These are phyloP conservation scores for Suillus luteus DNA, from an alignment of 768 basidiomycete genomes.

Conservation along the genomic window DNA sequence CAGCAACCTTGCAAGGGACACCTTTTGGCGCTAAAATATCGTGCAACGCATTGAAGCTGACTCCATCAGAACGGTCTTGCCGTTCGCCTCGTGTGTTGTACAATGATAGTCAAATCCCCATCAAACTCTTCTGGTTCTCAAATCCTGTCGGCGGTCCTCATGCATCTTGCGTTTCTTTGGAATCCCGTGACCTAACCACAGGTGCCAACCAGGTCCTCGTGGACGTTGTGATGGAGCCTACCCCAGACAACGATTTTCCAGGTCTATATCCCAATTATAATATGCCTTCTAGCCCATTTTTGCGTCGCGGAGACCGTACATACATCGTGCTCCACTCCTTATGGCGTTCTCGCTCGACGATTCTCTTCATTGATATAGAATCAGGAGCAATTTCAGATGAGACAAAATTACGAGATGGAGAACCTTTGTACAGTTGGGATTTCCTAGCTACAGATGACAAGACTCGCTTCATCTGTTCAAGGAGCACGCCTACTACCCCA, in stretches of 20 bases:
- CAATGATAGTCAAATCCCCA: constrained; percentile 23
- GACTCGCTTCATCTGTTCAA: constrained; percentile 45
- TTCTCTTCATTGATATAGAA: constrained; percentile 47
- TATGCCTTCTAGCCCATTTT: constrained; percentile 45
- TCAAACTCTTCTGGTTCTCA: constrained; percentile 53
- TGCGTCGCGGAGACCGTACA: constrained; percentile 25
- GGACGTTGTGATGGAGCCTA: constrained; percentile 42
- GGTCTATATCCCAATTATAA: constrained; percentile 60
- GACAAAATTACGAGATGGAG: constrained; percentile 17
- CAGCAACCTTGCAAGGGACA: constrained; percentile 13
- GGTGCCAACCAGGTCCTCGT: constrained; percentile 35
- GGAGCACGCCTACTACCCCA: constrained; percentile 50
- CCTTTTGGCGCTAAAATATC: constrained; percentile 16
- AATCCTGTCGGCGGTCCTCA: constrained; percentile 61
- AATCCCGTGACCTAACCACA: constrained; percentile 41
- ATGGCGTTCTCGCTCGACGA: constrained; percentile 55
- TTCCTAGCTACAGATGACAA: constrained; percentile 51
- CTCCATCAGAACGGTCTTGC: constrained; percentile 45
- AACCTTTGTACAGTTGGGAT: constrained; percentile 51
- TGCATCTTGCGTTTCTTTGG: constrained; percentile 53
- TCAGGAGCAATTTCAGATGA: constrained; percentile 43
- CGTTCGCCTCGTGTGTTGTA: constrained; percentile 59
- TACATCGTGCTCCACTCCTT: constrained; percentile 48
- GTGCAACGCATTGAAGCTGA: constrained; percentile 41
- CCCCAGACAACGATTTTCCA: constrained; percentile 45